Base-by-base conservation (phyloP, 1,284 basidiomycete species). In the Ganoderma meredithae region DNA sequence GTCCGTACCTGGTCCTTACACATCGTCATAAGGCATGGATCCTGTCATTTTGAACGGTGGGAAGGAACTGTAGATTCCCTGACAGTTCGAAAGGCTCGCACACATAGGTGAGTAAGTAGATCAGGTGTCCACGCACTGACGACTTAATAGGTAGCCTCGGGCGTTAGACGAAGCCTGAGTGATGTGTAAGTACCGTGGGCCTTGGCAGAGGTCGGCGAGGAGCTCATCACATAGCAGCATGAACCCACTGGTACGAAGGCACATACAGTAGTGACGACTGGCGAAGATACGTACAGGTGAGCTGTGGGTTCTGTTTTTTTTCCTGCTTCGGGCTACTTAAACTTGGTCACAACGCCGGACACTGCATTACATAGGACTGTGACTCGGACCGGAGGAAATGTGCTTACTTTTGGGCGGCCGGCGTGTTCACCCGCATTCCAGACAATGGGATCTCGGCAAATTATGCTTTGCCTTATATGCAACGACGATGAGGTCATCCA, bases 341-440 rank as follows among this genome's bases (percentile, higher is more conserved):
- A 49, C 22, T 49, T 49, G 22, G 47, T 49, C 47, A 49, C 47
- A 49, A 49, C 47, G 10, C n/a, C 22, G 9, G 22, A 49, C 47
- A 49, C 47, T 49, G 47, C 47, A n/a, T 49, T 9, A 31, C 27
- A 31, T 31, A 10, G n/a, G 22, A 25, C 25, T 25, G 47, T 49
- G 47, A 25, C 47, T 25, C 22, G 22, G 4, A 22, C 4, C 22
- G 8, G 44, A 22, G 44, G 44, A 47, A 47, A 47, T 9, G 27
- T 31, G 25, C 22, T 4, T 25, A 3, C 22, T 49, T 49, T 1
- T 25, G n/a, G 3, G 47, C 47, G 47, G n/a, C 47, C 47, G 36
- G 36, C 36, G 47, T n/a, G n/a, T 22, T 47, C 44, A n/a, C n/a
- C 47, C 47, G 47, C 47, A 25, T 49, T 49, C 47, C 47, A 49